Evolutionary conservation across 306 rosid genomes (phyloP).

Genomic region (Oemleria cerasiformis): DNA sequence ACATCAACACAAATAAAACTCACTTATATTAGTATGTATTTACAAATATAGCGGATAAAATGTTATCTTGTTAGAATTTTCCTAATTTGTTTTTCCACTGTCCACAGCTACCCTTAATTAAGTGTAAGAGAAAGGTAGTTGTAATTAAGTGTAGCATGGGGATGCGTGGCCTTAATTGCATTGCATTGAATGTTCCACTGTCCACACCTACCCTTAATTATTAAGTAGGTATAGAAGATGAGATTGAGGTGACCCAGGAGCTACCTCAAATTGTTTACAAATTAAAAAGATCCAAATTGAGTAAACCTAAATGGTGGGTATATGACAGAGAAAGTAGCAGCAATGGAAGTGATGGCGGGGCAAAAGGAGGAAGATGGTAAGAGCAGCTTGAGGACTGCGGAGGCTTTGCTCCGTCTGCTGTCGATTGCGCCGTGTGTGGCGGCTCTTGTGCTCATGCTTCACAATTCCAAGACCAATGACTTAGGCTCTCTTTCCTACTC

Average conservation of each 20-base stretch:
- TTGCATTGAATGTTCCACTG: too few relatives aligned
- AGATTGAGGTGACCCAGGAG: too few relatives aligned
- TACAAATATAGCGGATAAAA: too few relatives aligned
- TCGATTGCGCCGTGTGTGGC: conserved; percentile 75
- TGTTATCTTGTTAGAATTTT: too few relatives aligned
- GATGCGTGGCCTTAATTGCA: too few relatives aligned
- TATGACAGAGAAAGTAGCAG: conserved; percentile 7
- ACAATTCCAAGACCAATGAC: conserved; percentile 59
- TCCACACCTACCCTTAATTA: not conserved
- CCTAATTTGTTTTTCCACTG: too few relatives aligned
- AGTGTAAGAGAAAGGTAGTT: too few relatives aligned
- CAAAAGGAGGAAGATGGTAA: conserved; percentile 11
- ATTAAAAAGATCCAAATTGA: too few relatives aligned
- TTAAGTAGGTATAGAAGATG: not conserved
- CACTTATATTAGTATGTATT: too few relatives aligned
- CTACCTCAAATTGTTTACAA: not conserved
- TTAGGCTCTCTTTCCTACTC: conserved; percentile 69
- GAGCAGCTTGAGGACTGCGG: conserved; percentile 49
- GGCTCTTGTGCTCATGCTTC: conserved; percentile 80
- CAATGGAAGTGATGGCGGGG: conserved; percentile 28
- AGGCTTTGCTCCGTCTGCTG: conserved; percentile 66
- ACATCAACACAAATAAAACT: too few relatives aligned
- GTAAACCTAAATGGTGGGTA: not conserved
- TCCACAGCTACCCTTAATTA: too few relatives aligned
- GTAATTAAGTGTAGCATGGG: too few relatives aligned